phyloP scores from a whole-genome alignment of 140 eudicot species.

The Ambrosia hybrid region DNA sequence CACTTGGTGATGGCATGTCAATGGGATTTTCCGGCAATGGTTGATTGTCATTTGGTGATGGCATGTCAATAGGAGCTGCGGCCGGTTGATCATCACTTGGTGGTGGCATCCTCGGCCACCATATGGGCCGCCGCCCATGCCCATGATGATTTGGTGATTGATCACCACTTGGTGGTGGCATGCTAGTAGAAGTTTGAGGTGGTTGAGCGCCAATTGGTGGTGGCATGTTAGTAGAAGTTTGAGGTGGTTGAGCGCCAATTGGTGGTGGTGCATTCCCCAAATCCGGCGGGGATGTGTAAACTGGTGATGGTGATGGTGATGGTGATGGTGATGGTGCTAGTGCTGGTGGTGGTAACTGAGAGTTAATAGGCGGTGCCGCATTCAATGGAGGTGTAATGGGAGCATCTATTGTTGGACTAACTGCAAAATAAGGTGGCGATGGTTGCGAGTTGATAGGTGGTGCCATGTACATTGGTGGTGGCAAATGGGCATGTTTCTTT shows the following conservation, averaged over 20 bases:
- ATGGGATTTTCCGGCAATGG: background rate
- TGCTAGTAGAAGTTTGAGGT: background rate
- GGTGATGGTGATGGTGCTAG: slow-evolving; percentile 6
- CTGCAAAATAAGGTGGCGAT: slow-evolving; percentile 10
- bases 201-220: background rate
- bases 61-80: background rate
- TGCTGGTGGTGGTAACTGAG: slow-evolving; percentile 1
- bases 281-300: background rate
- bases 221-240: background rate
- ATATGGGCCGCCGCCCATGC: too few relatives aligned
- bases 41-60: background rate
- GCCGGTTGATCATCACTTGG: background rate
- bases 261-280: background rate
- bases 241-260: background rate
- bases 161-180: background rate
- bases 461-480: slow-evolving; percentile 7
- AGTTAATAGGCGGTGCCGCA: slow-evolving; percentile 4
- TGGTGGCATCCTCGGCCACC: too few relatives aligned
- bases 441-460: slow-evolving; percentile 12
- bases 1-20: background rate
- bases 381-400: slow-evolving; percentile 1
- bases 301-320: background rate
- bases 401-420: slow-evolving; percentile 18
- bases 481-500: slow-evolving; percentile 11
- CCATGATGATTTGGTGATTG: background rate